phyloP scores from a whole-genome alignment of 306 rosid genomes.

The Carpinus viminea region DNA sequence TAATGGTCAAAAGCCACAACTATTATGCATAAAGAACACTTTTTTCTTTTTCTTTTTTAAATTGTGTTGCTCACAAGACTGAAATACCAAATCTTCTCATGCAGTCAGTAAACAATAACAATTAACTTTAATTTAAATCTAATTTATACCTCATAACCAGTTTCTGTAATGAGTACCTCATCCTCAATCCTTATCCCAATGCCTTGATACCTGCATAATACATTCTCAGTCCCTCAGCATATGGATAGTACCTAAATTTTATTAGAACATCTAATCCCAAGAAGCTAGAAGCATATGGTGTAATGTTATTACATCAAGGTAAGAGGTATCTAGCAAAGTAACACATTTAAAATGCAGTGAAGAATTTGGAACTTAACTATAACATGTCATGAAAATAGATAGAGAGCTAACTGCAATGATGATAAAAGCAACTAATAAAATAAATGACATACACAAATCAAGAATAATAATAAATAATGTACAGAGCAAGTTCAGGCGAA shows the following conservation, averaged over 20 bases:
- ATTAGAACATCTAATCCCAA: constrained; percentile 32
- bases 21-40: background rate
- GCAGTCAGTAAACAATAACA: constrained; percentile 6
- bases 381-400: background rate
- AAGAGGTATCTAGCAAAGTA: background rate
- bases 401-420: background rate
- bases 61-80: constrained; percentile 5
- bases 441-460: background rate
- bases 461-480: background rate
- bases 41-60: background rate
- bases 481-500: background rate
- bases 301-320: background rate
- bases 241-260: constrained; percentile 18
- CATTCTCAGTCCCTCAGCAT: constrained; percentile 28
- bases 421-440: background rate
- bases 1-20: background rate
- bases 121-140: background rate
- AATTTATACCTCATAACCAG: constrained; percentile 62
- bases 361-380: background rate
- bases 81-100: constrained; percentile 8
- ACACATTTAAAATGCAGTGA: constrained; percentile 5
- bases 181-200: constrained; percentile 92
- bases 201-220: constrained; percentile 63
- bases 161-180: constrained; percentile 78
- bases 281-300: constrained; percentile 3